Evolutionary conservation across 1,284 basidiomycete genomes (phyloP), one percentile per base, ranked within the genome.

Genomic region (Volvariella volvacea): DNA sequence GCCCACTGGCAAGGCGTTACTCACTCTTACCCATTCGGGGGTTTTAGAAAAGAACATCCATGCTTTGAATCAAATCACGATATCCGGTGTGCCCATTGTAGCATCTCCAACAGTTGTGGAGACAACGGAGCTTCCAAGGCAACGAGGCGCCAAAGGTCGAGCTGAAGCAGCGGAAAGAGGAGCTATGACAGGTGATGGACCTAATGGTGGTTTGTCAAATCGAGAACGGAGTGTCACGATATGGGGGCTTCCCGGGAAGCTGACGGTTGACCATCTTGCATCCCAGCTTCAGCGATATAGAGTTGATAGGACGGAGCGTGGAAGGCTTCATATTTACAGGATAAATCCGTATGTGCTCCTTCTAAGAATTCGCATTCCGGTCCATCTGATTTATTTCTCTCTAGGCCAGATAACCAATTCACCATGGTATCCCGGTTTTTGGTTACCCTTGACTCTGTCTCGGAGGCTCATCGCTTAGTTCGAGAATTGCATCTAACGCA

Each of bases 391-490:
- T 39, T 12, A 15, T n/a, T 32, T 25, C 15, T 44, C n/a, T 36
- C n/a, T 36, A 68, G 72, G 52, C 69, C 64, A 47, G 50, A 58
- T 22, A 50, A 55, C 37, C 59, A 59, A 22, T 74, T 73, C 48
- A 62, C 71, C 3, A 51, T 73, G 43, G 67, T 64, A 50, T 70
- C 78, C 20, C 69, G 73, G 42, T 74, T 74, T 52, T 53, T 80
- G 4, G 66, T 88, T 22, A 75, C 76, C 21, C 58, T 81, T 40
- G 56, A 60, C 2, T 77, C 76, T 0, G 59, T 69, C 15, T 70
- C 80, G 6, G 82, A 87, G 55, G 86, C 86, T 1, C 76, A 85
- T 52, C 73, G 75, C 41, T 61, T 88, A 28, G 81, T 79, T 17
- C 75, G 81, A 39, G 61, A 66, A 31, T 49, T 84, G 39, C 83